Conservation (phyloP, 1,284 basidiomycete genomes). For the Trametes hirsuta region DNA sequence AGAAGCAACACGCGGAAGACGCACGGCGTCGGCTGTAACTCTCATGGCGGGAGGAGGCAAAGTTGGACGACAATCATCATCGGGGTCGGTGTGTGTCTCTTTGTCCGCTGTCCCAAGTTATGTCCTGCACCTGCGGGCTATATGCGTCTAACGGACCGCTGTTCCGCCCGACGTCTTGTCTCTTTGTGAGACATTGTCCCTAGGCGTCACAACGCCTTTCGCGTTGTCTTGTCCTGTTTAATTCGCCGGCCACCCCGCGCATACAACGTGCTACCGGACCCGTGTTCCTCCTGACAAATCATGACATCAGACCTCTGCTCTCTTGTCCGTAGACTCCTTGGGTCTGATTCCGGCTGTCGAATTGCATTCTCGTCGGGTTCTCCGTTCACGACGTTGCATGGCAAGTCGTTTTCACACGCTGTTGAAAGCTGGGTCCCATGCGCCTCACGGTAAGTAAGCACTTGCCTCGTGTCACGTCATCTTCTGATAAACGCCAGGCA, state of each 20-base stretch:
- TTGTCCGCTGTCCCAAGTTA: not conserved
- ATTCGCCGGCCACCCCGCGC: not conserved
- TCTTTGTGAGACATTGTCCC: slow-evolving; percentile 3
- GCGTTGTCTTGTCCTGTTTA: not conserved
- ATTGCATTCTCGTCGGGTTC: no score
- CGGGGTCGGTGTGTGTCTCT: not conserved
- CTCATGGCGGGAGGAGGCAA: no score
- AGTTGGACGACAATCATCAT: not conserved
- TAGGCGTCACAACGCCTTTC: not conserved
- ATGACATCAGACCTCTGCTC: no score
- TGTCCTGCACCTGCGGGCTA: not conserved
- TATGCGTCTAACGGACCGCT: slow-evolving; percentile 1
- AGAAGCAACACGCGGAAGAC: no score
- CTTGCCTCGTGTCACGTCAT: slow-evolving; percentile 2
- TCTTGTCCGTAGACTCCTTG: no score
- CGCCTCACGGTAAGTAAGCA: not conserved
- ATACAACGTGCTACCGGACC: no score
- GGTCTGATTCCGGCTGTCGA: no score
- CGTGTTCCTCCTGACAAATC: no score
- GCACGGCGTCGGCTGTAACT: not conserved
- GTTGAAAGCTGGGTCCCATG: not conserved
- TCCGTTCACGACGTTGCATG: no score
- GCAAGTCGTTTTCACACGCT: not conserved
- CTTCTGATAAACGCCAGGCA: slow-evolving; percentile 2
- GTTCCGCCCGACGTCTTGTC: not conserved